Evolutionary conservation across 768 basidiomycete genomes (phyloP).

Genomic region (Podaxis sp.): DNA sequence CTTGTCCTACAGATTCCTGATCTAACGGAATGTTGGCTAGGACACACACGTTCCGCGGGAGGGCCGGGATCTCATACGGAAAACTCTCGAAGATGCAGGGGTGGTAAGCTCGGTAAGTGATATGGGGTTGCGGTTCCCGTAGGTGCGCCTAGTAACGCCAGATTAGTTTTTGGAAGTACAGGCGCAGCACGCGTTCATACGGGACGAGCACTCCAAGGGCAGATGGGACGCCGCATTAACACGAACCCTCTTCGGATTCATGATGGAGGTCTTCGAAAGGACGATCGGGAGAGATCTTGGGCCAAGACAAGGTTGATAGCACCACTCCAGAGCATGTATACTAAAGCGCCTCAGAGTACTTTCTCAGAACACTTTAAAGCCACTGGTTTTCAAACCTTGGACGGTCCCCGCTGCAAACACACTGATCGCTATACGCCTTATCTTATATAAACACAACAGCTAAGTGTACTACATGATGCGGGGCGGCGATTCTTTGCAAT

Average conservation of each 20-base stretch:
- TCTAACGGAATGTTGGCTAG: slow-evolving; percentile 25
- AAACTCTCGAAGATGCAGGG: slow-evolving; percentile 75
- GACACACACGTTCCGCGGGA: slow-evolving; percentile 91
- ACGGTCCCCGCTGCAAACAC: slow-evolving; percentile 8
- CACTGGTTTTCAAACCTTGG: neutral
- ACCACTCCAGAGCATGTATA: slow-evolving; percentile 77
- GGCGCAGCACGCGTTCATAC: slow-evolving; percentile 95
- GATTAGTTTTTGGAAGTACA: slow-evolving; percentile 88
- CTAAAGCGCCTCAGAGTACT: slow-evolving; percentile 22
- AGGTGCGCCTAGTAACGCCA: neutral
- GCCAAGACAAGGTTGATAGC: slow-evolving; percentile 41
- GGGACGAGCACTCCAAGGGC: slow-evolving; percentile 88
- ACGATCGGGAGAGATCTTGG: slow-evolving; percentile 86
- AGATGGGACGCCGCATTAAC: slow-evolving; percentile 95
- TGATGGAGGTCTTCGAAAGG: slow-evolving; percentile 93
- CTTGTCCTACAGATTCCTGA: neutral
- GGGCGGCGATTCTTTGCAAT: slow-evolving; percentile 11
- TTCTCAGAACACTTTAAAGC: neutral
- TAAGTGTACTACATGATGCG: slow-evolving; percentile 20
- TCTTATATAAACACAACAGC: slow-evolving; percentile 15
- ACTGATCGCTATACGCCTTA: slow-evolving; percentile 13
- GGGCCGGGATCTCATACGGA: slow-evolving; percentile 83
- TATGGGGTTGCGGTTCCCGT: neutral
- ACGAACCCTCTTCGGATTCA: slow-evolving; percentile 69
- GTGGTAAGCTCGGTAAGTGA: slow-evolving; percentile 62